Percentiles rank a stretch among this genome's conserved stretches.
Evolutionary conservation across 1,284 basidiomycete species (phyloP).

Genomic region (Bothia castanella): DNA sequence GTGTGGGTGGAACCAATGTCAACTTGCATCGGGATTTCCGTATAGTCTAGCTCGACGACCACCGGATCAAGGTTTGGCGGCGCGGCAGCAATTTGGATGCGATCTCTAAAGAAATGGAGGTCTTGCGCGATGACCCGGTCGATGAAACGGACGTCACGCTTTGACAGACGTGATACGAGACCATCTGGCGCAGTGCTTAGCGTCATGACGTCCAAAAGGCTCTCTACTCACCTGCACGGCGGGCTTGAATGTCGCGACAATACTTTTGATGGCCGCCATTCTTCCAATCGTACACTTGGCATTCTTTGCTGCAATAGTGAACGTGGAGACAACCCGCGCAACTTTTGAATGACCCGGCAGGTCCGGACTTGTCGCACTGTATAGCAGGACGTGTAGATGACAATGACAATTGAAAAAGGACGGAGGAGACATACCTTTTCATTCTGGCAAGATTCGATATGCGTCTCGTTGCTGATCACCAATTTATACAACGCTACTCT

Average conservation of each 20-base stretch:
- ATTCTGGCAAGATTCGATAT: constrained; percentile 30
- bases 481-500: constrained; percentile 15
- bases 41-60: constrained; percentile 30
- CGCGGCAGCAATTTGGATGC: constrained; percentile 16
- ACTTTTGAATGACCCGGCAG: constrained; percentile 27
- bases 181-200: constrained; percentile 19
- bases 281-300: constrained; percentile 32
- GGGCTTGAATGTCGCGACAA: constrained; percentile 29
- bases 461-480: constrained; percentile 9
- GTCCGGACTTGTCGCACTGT: constrained; percentile 28
- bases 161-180: constrained; percentile 24
- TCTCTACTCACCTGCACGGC: constrained; percentile 22
- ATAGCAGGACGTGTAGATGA: background rate
- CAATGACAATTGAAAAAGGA: background rate
- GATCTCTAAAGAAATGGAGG: constrained; percentile 17
- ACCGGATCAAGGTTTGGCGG: constrained; percentile 12
- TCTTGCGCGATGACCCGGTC: constrained; percentile 24
- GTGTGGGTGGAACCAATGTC: constrained; percentile 20
- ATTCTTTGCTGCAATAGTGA: constrained; percentile 32
- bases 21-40: constrained; percentile 16
- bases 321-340: constrained; percentile 31
- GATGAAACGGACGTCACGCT: constrained; percentile 25
- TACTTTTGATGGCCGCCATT: constrained; percentile 25
- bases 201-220: background rate
- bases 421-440: constrained; percentile 15